Evolutionary conservation across 805 yeast species (phyloP).

Genomic region (Candida xyloterini): DNA sequence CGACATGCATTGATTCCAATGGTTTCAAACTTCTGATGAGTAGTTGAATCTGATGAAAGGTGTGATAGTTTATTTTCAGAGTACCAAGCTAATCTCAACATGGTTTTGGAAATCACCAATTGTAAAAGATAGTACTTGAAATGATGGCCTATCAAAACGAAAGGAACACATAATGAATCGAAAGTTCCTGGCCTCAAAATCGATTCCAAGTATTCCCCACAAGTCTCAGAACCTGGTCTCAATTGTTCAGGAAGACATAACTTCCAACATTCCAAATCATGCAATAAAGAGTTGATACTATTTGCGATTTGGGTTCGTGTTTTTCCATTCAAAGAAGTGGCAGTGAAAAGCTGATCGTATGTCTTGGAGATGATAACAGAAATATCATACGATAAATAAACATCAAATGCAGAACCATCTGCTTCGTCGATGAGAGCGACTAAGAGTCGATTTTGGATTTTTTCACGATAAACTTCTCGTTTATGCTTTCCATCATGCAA

Average conservation of each 20-base stretch:
- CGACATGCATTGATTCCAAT: conserved; percentile 29
- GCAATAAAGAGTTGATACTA: conserved; percentile 14
- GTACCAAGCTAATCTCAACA: conserved; percentile 16
- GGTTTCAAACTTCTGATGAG: conserved; percentile 8
- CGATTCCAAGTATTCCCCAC: not conserved
- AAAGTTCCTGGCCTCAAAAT: no score
- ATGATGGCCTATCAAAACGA: conserved; percentile 6
- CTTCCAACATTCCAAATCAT: conserved; percentile 31
- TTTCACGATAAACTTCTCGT: conserved; percentile 9
- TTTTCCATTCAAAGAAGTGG: conserved; percentile 25
- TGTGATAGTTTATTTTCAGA: conserved; percentile 3
- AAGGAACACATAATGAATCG: not conserved
- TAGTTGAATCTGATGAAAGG: not conserved
- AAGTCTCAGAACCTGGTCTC: conserved; percentile 17
- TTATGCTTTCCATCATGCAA: conserved; percentile 11
- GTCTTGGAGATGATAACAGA: conserved; percentile 26
- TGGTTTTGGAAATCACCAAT: conserved; percentile 27
- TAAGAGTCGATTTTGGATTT: conserved; percentile 10
- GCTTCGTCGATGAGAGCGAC: conserved; percentile 1
- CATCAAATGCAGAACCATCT: conserved; percentile 4
- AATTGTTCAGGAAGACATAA: conserved; percentile 25
- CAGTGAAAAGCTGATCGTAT: conserved; percentile 29
- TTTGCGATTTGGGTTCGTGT: conserved; percentile 16
- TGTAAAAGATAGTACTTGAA: conserved; percentile 28
- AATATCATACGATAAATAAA: conserved; percentile 22